Conservation (phyloP, 106 monocot genomes). For the Allium sativum region DNA sequence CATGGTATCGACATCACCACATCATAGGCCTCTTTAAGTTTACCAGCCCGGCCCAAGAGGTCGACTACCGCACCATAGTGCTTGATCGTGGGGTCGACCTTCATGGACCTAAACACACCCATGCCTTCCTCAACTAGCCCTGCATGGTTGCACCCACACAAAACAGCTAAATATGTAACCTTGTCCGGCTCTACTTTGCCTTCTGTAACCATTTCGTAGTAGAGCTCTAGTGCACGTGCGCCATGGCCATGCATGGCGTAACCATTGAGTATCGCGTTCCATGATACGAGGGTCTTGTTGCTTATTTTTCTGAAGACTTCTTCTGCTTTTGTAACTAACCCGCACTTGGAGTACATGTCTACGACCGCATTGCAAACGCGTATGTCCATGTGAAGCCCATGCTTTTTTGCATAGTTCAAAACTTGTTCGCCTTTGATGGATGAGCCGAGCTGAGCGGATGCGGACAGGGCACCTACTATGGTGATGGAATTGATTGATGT, state of each 20-base stretch:
- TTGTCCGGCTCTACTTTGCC: conserved; percentile 32
- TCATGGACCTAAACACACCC: conserved; percentile 53
- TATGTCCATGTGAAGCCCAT: conserved; percentile 17
- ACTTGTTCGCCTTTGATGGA: conserved; percentile 33
- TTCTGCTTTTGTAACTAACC: conserved; percentile 40
- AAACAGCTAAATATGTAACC: conserved; percentile 59
- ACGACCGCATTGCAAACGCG: conserved; percentile 55
- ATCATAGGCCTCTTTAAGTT: conserved; percentile 43
- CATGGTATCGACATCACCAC: conserved; percentile 41
- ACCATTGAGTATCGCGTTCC: conserved; percentile 56
- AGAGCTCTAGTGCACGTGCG: conserved; percentile 34
- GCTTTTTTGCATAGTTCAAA: conserved; percentile 15
- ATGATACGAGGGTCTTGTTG: conserved; percentile 46
- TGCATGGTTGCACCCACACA: conserved; percentile 73
- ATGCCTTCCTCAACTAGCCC: conserved; percentile 79
- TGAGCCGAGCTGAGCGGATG: conserved; percentile 67
- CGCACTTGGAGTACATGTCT: conserved; percentile 87
- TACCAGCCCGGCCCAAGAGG: conserved; percentile 62
- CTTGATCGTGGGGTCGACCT: conserved; percentile 38
- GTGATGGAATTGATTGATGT: conserved; percentile 48
- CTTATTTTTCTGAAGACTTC: conserved; percentile 36
- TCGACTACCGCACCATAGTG: conserved; percentile 84
- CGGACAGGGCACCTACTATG: conserved; percentile 56
- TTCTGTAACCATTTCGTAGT: conserved; percentile 39
- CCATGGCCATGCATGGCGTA: conserved; percentile 65